Evolutionary conservation across 2,329 filamentous ascomycete species (phyloP), one percentile per base, ranked within the genome.

Genomic region (Fusarium devonianum): DNA sequence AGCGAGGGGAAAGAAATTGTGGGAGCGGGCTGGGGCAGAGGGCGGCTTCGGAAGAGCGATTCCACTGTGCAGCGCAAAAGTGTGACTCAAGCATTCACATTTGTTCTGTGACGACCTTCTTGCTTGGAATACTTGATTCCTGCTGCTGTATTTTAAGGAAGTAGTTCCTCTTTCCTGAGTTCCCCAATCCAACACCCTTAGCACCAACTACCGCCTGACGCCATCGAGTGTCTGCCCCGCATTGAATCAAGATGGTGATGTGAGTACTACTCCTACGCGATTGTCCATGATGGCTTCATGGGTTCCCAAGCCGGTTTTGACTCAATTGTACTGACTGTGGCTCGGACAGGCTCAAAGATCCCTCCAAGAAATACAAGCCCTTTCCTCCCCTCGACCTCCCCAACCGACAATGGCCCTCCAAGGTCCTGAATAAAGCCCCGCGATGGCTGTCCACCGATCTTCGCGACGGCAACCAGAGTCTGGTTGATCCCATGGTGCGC

Each of bases 391-490:
- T 72, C 44, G 73, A 88, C 66, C 76, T 91, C 29, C 83, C 85
- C 19, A 78, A 90, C 71, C 81, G 88, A 26, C 84, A 89, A 88
- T 96, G 92, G 92, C 92, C 92, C 9, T 83, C 82, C 69, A 92
- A 89, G 76, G 84, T 82, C 29, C 82, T 97, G 66, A 84, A 90
- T 66, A 94, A 92, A 75, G 83, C 92, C 38, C 92, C 92, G 25
- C 82, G 93, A 67, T 97, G 92, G 92, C 84, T 97, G 69, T 88
- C 89, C 33, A 95, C 91, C 29, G 89, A 94, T 62, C 66, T 71
- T 40, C 81, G 93, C 67, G 93, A 97, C 78, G 93, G 92, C 48
- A 97, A 97, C 79, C 93, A 97, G 78, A 92, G 88, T 72, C 79
- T 96, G 72, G 86, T 90, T 23, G 90, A 96, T 71, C 92, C 93